These are phyloP conservation scores for Dalbergia oliveri DNA, from an alignment of 306 rosid genomes.

Conservation along the genomic window DNA sequence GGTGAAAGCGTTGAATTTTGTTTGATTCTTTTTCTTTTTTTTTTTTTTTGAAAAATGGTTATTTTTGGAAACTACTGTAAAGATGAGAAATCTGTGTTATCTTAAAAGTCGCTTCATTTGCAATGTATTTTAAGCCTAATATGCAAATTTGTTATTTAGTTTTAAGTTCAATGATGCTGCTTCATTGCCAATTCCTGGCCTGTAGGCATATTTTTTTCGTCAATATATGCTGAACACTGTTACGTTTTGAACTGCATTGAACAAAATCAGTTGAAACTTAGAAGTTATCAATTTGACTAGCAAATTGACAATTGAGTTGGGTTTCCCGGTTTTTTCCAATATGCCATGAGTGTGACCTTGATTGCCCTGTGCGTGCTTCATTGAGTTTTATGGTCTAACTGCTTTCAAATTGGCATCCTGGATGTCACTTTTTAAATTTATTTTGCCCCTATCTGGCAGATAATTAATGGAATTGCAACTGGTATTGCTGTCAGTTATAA, in stretches of 20 bases:
- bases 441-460: neutral
- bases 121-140: neutral
- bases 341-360: constrained; percentile 7
- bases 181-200: constrained; percentile 11
- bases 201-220: neutral
- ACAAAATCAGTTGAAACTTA: neutral
- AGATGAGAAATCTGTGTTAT: neutral
- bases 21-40: neutral
- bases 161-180: neutral
- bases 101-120: neutral
- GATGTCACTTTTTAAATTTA: neutral
- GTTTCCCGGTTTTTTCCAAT: constrained; percentile 21
- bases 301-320: constrained; percentile 2
- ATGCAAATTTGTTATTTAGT: constrained; percentile 7
- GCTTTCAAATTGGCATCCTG: constrained; percentile 3
- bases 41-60: neutral
- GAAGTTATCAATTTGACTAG: constrained; percentile 7
- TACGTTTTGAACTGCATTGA: neutral
- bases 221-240: constrained; percentile 4
- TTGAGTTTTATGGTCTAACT: constrained; percentile 8
- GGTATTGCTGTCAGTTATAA: constrained; percentile 29
- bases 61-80: neutral
- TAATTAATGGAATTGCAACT: constrained; percentile 11
- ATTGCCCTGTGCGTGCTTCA: neutral
- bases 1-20: neutral